These are phyloP conservation scores for Vitis hybrid DNA, from an alignment of 177 flowering plant species.

Conservation along the genomic window DNA sequence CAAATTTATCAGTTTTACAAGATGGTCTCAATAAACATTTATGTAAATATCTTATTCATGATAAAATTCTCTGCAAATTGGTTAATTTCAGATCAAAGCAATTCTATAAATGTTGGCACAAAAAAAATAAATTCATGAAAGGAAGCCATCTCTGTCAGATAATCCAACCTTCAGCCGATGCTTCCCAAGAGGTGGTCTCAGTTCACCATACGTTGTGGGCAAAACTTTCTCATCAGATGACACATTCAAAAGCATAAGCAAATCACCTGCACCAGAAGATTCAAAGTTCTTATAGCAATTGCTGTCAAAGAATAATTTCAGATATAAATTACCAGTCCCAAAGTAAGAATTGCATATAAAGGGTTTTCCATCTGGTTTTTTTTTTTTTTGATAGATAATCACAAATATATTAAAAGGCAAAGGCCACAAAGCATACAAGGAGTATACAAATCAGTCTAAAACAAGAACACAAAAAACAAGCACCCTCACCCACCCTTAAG, in stretches of 20 bases:
- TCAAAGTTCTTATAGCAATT: not conserved
- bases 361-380: not conserved
- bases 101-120: not conserved
- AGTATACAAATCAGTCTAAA: too few species aligned
- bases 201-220: constrained; percentile 80
- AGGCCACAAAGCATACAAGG: too few species aligned
- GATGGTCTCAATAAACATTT: not conserved
- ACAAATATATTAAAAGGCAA: too few species aligned
- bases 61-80: too few species aligned
- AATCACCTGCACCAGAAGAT: constrained; percentile 50
- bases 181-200: constrained; percentile 86
- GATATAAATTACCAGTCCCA: not conserved
- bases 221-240: constrained; percentile 64
- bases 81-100: not conserved
- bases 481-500: too few species aligned
- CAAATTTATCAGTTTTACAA: not conserved
- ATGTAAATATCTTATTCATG: too few species aligned
- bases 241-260: constrained; percentile 69
- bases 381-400: too few species aligned
- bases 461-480: too few species aligned
- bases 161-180: constrained; percentile 73
- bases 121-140: not conserved
- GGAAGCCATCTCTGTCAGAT: not conserved
- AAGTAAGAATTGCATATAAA: not conserved
- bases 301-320: too few species aligned